Evolutionary conservation across 2,329 filamentous ascomycete genomes (phyloP).

Genomic region (Apiospora marii): DNA sequence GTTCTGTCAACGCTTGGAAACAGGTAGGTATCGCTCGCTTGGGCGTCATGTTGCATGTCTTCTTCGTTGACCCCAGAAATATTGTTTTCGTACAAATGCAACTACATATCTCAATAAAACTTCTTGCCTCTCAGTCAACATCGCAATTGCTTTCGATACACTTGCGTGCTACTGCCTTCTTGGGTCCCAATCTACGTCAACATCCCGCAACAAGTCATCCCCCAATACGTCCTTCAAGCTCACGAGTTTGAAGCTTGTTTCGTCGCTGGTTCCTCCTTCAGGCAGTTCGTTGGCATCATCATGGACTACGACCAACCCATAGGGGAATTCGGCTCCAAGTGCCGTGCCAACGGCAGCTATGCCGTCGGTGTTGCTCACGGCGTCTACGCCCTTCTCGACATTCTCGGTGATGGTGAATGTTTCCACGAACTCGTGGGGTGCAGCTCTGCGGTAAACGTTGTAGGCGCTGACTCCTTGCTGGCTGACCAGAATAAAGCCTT

Average conservation of each 20-base stretch:
- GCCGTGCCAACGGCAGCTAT: constrained; percentile 54
- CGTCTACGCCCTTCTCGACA: constrained; percentile 51
- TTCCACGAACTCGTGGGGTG: constrained; percentile 57
- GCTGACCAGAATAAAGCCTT: constrained; percentile 60
- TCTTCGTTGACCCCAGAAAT: too few species aligned
- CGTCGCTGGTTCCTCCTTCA: constrained; percentile 51
- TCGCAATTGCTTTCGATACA: neutral
- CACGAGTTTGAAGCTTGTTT: constrained; percentile 60
- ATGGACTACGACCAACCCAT: constrained; percentile 58
- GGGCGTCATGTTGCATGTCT: neutral
- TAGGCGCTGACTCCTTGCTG: constrained; percentile 62
- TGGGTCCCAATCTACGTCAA: constrained; percentile 52
- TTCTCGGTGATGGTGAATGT: constrained; percentile 57
- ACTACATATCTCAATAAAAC: neutral
- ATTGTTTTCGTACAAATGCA: neutral
- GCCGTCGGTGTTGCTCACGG: constrained; percentile 62
- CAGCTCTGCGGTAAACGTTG: constrained; percentile 56
- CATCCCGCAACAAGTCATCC: constrained; percentile 44
- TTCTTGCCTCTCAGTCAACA: neutral
- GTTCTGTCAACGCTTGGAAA: neutral
- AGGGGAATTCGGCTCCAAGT: constrained; percentile 51
- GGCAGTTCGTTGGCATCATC: constrained; percentile 61
- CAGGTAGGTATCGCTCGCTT: neutral
- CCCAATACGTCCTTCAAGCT: constrained; percentile 50
- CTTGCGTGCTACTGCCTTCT: neutral